Evolutionary conservation across 192 early-diverging fungal genomes (phyloP), one percentile per base, ranked within the genome.

Genomic region (Lobosporangium transversale): DNA sequence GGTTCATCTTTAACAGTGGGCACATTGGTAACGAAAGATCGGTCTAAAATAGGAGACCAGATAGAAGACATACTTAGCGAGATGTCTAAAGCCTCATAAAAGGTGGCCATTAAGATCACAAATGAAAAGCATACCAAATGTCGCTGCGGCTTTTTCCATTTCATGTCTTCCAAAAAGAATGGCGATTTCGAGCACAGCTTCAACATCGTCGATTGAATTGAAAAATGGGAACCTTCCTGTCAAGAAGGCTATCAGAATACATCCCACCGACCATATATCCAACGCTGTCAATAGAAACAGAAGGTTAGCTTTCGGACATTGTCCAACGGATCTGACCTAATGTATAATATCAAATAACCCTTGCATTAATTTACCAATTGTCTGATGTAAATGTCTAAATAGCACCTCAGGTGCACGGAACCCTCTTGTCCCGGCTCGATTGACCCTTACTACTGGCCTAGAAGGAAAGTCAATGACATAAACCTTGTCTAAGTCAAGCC

Each of bases 331-430:
- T 7, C n/a, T 35, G 20, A 35, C 0, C 32, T 8, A 15, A 29
- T n/a, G 6, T 7, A n/a, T 17, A 14, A 14, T 8, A 59, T n/a
- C n/a, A n/a, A n/a, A n/a, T n/a, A n/a, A n/a, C n/a, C n/a, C n/a
- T n/a, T n/a, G n/a, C n/a, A n/a, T 21, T 29, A 1, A 23, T 79
- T 66, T 85, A 91, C 92, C 90, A 43, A 82, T 81, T 11, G 94
- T 91, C 66, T 98, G 97, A 53, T 88, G 49, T 3, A 81, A 53
- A 6, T 94, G 87, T 57, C 93, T 93, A 26, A 98, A 82, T 12
- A 98, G 75, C 0, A 98, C 93, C 63, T 98, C 97, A 1, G 97
- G 97, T 7, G 97, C 94, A 15, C 97, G 86, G 61, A 96, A 98
- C 8, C 97, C 97, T 47, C 93, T 83, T 1, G 97, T 98, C 14